These are phyloP conservation scores for Dactylellina haptotyla DNA, from an alignment of 2,329 filamentous ascomycete genomes.

Conservation along the genomic window DNA sequence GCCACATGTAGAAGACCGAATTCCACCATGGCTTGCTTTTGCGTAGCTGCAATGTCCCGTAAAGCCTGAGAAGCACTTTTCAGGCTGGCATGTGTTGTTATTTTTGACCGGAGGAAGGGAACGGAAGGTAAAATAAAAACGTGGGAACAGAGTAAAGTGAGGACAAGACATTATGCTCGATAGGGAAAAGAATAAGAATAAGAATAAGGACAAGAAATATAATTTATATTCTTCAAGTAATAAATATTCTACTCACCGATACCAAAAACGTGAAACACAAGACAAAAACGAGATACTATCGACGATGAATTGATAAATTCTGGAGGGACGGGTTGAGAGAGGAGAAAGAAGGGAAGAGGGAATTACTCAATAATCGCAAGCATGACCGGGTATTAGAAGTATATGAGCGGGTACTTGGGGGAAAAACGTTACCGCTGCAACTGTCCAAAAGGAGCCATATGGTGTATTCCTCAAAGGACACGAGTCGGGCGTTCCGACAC, in stretches of 20 bases:
- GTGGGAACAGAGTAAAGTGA: too few relatives aligned
- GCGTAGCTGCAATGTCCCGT: constrained; percentile 19
- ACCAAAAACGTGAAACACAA: constrained; percentile 19
- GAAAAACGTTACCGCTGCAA: constrained; percentile 9
- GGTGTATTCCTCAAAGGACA: constrained; percentile 16
- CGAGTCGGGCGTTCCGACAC: constrained; percentile 7
- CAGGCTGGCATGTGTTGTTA: too few relatives aligned
- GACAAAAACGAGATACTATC: constrained; percentile 8
- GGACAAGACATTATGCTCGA: too few relatives aligned
- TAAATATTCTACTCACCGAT: neutral
- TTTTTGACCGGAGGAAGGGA: neutral
- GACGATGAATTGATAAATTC: constrained; percentile 14
- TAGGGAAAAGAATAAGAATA: neutral
- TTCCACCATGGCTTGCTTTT: too few relatives aligned
- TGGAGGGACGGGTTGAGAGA: constrained; percentile 7
- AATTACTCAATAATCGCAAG: neutral
- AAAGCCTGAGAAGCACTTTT: neutral
- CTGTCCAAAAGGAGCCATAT: constrained; percentile 7
- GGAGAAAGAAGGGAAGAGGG: neutral
- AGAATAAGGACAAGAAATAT: constrained; percentile 25
- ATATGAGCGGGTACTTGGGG: neutral
- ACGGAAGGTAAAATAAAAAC: too few relatives aligned
- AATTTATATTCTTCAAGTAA: neutral
- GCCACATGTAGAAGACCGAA: too few relatives aligned
- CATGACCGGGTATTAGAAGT: constrained; percentile 3